A percentile compares a stretch with the other conserved stretches of the same genome.
phyloP scores from a whole-genome alignment of 208 protist species.

The Endotrypanum monterogeii region DNA sequence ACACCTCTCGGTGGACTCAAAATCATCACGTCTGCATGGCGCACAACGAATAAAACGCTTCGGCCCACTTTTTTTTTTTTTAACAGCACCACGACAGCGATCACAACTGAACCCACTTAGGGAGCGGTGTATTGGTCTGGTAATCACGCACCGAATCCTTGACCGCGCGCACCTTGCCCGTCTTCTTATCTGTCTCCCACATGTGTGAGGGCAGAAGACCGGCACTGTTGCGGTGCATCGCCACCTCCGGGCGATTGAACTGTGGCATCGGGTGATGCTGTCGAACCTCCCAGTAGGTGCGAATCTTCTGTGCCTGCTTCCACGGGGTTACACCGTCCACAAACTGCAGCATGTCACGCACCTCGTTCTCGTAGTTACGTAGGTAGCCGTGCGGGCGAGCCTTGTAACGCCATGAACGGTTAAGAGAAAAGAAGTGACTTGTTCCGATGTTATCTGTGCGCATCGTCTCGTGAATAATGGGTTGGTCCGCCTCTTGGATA shows the following conservation, averaged over 20 bases:
- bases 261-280: conserved; percentile 90
- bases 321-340: conserved; percentile 90
- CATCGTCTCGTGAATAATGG: conserved; percentile 81
- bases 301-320: conserved; percentile 91
- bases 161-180: conserved; percentile 86
- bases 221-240: conserved; percentile 88
- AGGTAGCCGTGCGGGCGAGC: conserved; percentile 89
- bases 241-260: conserved; percentile 89
- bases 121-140: conserved; percentile 80
- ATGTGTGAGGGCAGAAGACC: conserved; percentile 80
- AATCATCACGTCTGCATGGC: not conserved
- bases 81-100: not conserved
- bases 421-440: conserved; percentile 84
- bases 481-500: conserved; percentile 90
- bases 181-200: conserved; percentile 93
- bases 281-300: conserved; percentile 90
- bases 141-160: conserved; percentile 93
- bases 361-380: conserved; percentile 87
- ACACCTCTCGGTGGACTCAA: too few species aligned
- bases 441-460: conserved; percentile 73
- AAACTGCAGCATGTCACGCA: conserved; percentile 87
- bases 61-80: not conserved
- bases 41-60: not conserved
- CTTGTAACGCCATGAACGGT: conserved; percentile 91
- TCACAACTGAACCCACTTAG: conserved; percentile 86